Conservation (phyloP, 2,329 filamentous ascomycete genomes). For the Cladosporium sp. region DNA sequence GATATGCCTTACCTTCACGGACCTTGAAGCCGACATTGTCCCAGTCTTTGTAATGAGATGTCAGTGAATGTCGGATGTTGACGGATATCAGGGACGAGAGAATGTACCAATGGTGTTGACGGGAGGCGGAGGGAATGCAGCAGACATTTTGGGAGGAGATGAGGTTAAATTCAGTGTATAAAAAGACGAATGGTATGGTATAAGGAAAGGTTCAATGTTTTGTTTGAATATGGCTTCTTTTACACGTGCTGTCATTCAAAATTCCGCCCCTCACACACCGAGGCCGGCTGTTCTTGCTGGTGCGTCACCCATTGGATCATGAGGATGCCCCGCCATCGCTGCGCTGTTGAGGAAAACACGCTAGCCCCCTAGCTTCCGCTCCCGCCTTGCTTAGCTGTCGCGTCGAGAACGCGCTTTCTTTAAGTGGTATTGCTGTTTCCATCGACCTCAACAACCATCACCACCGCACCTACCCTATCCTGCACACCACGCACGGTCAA, state of each 20-base stretch:
- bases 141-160: slow-evolving; percentile 22
- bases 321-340: not conserved
- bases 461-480: not conserved
- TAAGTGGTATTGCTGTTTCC: not conserved
- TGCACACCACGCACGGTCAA: not conserved
- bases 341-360: too few relatives aligned
- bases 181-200: not conserved
- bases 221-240: too few relatives aligned
- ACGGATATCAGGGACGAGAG: not conserved
- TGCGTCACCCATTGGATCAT: not conserved
- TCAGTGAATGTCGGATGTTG: slow-evolving; percentile 1
- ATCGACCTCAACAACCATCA: not conserved
- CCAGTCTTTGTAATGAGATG: slow-evolving; percentile 66
- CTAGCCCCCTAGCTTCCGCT: not conserved
- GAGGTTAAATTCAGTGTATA: too few relatives aligned
- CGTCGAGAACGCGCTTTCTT: not conserved
- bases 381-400: not conserved
- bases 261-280: not conserved
- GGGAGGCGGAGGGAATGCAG: slow-evolving; percentile 67
- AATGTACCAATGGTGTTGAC: slow-evolving; percentile 64
- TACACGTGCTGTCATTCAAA: not conserved
- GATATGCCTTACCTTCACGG: slow-evolving; percentile 64
- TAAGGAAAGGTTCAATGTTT: not conserved
- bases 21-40: slow-evolving; percentile 87
- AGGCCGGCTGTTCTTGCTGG: not conserved